These are phyloP conservation scores for Colletotrichum neosansevieriae DNA, from an alignment of 2,329 filamentous ascomycete species.

Conservation along the genomic window DNA sequence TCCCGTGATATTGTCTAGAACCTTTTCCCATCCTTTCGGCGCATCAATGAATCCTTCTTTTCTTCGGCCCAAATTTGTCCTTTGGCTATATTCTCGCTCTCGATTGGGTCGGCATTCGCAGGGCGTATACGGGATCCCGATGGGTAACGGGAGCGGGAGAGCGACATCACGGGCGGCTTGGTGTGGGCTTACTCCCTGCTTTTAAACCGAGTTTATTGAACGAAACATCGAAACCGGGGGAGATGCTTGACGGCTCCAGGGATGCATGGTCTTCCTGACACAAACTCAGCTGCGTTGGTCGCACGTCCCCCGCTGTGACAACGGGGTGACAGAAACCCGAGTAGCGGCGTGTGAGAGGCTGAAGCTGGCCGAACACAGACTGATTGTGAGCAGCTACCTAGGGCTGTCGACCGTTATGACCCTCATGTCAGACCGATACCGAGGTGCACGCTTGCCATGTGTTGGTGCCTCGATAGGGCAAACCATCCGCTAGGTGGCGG, in stretches of 20 bases:
- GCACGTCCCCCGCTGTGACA: constrained; percentile 40
- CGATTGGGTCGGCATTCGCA: constrained; percentile 12
- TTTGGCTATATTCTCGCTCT: constrained; percentile 4
- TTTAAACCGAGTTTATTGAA: constrained; percentile 29
- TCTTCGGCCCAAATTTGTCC: neutral
- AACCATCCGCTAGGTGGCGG: neutral
- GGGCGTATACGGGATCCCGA: constrained; percentile 6
- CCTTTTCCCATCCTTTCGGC: constrained; percentile 38
- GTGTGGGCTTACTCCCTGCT: constrained; percentile 21
- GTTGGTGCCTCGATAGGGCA: neutral
- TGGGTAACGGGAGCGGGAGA: constrained; percentile 1
- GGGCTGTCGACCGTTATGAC: neutral
- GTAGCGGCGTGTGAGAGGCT: constrained; percentile 17
- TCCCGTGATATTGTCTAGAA: constrained; percentile 39
- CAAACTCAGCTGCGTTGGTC: constrained; percentile 34
- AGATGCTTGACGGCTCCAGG: constrained; percentile 32
- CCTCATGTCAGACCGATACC: neutral
- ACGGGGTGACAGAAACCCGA: constrained; percentile 32
- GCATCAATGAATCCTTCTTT: neutral
- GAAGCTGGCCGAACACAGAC: constrained; percentile 8
- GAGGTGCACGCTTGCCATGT: neutral
- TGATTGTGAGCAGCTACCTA: neutral
- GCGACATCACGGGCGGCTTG: neutral
- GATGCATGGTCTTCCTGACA: constrained; percentile 35
- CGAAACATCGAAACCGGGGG: constrained; percentile 27